Conservation (phyloP, 306 rosid genomes). For the Fragaria ananassa region DNA sequence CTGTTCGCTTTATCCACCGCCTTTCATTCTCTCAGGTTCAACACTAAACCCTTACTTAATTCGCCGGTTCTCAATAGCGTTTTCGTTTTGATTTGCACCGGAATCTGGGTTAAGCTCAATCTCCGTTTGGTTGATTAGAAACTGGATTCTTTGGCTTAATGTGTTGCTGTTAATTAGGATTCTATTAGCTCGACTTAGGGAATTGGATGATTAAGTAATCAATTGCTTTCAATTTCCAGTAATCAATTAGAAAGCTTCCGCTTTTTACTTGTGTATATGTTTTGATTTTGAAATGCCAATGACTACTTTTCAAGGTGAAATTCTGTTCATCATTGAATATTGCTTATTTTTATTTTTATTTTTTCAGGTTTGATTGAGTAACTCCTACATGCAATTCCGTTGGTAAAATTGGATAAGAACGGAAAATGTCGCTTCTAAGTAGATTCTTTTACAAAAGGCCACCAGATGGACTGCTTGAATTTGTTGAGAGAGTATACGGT, state of each 20-base stretch:
- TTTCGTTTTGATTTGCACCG: not conserved
- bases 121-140: not conserved
- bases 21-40: not conserved
- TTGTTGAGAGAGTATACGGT: constrained; percentile 86
- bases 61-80: not conserved
- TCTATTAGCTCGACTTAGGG: not conserved
- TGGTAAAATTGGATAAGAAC: not conserved
- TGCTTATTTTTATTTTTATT: constrained; percentile 1
- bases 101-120: not conserved
- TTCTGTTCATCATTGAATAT: not conserved
- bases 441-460: constrained; percentile 94
- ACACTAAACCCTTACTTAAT: not conserved
- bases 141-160: not conserved
- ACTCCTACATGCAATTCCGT: constrained; percentile 1
- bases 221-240: not conserved
- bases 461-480: constrained; percentile 95
- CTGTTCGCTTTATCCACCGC: not conserved
- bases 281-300: not conserved
- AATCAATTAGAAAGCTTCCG: not conserved
- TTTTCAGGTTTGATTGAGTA: constrained; percentile 28
- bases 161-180: not conserved
- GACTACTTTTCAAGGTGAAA: not conserved
- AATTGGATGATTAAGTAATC: not conserved
- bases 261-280: not conserved
- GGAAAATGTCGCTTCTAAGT: constrained; percentile 79